Conservation (phyloP, 1,284 basidiomycete species). For the Rhodotorula sp. region DNA sequence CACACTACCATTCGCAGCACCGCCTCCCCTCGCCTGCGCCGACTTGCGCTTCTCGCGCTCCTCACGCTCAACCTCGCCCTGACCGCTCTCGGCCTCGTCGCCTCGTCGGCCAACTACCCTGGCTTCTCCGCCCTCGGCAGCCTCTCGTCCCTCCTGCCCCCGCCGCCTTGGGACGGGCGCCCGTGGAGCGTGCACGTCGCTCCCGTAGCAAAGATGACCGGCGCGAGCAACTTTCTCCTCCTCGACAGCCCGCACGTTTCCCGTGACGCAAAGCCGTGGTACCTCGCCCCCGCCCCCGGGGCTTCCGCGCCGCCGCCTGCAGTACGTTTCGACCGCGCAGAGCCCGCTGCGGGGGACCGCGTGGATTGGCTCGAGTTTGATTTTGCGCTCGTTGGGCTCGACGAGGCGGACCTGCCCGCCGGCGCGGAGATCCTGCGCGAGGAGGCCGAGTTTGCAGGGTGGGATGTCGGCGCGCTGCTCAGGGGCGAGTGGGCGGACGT, state of each 20-base stretch:
- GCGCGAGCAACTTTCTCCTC: conserved; percentile 25
- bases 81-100: conserved; percentile 18
- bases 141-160: conserved; percentile 5
- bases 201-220: conserved; percentile 21
- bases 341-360: background rate
- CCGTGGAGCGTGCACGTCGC: conserved; percentile 10
- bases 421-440: background rate
- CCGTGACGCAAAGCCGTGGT: background rate
- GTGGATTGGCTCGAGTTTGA: background rate
- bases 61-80: conserved; percentile 18
- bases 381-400: conserved; percentile 8
- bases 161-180: background rate
- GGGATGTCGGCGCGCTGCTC: background rate
- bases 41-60: conserved; percentile 7
- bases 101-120: conserved; percentile 20
- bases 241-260: conserved; percentile 1
- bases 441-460: conserved; percentile 5
- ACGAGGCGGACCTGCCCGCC: background rate
- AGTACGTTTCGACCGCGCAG: conserved; percentile 10
- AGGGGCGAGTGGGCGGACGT: background rate
- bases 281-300: background rate
- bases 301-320: background rate
- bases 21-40: conserved; percentile 12
- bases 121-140: conserved; percentile 10
- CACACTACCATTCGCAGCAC: background rate